Percentiles rank a stretch among this genome's conserved stretches.
phyloP scores from a whole-genome alignment of 345 rosid species.

The Tarenaya hassleriana region DNA sequence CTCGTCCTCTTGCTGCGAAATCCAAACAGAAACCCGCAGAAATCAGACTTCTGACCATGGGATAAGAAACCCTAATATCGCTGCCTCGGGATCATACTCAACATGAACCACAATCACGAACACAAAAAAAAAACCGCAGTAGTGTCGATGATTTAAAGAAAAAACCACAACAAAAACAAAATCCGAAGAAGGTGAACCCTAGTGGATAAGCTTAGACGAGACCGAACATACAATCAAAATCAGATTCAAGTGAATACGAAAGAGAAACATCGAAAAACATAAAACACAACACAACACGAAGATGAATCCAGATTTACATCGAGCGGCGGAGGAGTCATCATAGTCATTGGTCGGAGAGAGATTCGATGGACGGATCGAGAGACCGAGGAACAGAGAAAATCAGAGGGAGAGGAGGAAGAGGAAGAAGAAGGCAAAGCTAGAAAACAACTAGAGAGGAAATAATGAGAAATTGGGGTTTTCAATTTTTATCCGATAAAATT shows the following conservation, averaged over 20 bases:
- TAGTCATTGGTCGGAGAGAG: slow-evolving; percentile 48
- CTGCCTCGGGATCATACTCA: too few relatives aligned
- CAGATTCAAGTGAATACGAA: slow-evolving; percentile 3
- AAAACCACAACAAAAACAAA: too few relatives aligned
- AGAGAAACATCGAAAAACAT: slow-evolving; percentile 11
- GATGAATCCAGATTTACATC: slow-evolving; percentile 45
- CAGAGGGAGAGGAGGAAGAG: too few relatives aligned
- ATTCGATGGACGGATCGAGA: slow-evolving; percentile 33
- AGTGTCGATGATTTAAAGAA: too few relatives aligned
- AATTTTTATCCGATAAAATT: too few relatives aligned
- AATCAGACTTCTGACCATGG: too few relatives aligned
- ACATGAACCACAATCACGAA: too few relatives aligned
- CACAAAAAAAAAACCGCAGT: too few relatives aligned
- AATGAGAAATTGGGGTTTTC: too few relatives aligned
- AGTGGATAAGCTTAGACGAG: slow-evolving; percentile 16
- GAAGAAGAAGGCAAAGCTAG: too few relatives aligned
- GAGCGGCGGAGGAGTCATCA: slow-evolving; percentile 74
- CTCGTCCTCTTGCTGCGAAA: slow-evolving; percentile 77
- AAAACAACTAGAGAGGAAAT: too few relatives aligned
- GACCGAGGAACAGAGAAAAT: slow-evolving; percentile 15
- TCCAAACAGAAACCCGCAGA: slow-evolving; percentile 4
- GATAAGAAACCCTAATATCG: too few relatives aligned
- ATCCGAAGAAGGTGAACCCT: slow-evolving; percentile 19
- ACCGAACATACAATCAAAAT: slow-evolving; percentile 6
- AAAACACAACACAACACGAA: slow-evolving; percentile 13